These are phyloP conservation scores for Clonostachys chloroleuca DNA, from an alignment of 2,329 filamentous ascomycete genomes.

Conservation along the genomic window DNA sequence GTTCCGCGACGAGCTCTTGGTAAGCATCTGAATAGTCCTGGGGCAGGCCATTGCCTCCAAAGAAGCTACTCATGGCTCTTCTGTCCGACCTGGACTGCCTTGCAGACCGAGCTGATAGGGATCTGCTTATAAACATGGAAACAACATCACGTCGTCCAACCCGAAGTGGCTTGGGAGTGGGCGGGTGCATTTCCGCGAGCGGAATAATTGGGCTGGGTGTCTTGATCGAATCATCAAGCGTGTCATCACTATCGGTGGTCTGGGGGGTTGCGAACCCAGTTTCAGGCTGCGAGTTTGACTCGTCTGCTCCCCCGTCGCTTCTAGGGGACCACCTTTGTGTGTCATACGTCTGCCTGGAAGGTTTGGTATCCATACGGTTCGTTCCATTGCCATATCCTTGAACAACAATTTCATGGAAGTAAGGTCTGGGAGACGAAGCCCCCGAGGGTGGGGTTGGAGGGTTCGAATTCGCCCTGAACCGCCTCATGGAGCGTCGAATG, in stretches of 20 bases:
- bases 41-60: not conserved
- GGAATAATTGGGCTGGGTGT: slow-evolving; percentile 12
- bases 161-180: slow-evolving; percentile 5
- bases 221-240: slow-evolving; percentile 14
- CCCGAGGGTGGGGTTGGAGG: slow-evolving; percentile 8
- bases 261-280: slow-evolving; percentile 10
- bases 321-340: not conserved
- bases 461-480: slow-evolving; percentile 15
- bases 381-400: slow-evolving; percentile 51
- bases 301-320: not conserved
- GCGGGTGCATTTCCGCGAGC: not conserved
- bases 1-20: not conserved
- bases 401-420: slow-evolving; percentile 46
- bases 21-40: not conserved
- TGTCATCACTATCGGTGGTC: slow-evolving; percentile 17
- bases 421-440: slow-evolving; percentile 9
- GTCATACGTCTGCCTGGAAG: slow-evolving; percentile 2
- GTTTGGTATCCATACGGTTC: slow-evolving; percentile 20
- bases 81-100: slow-evolving; percentile 10
- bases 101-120: not conserved
- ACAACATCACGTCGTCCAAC: slow-evolving; percentile 19
- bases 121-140: slow-evolving; percentile 11
- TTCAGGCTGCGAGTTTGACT: slow-evolving; percentile 2
- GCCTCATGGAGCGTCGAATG: slow-evolving; percentile 23
- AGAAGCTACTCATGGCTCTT: not conserved